A percentile compares a stretch with the other conserved stretches of the same genome.
Conservation (phyloP, 2,329 filamentous ascomycete species). For the Pyrenochaeta sp. region DNA sequence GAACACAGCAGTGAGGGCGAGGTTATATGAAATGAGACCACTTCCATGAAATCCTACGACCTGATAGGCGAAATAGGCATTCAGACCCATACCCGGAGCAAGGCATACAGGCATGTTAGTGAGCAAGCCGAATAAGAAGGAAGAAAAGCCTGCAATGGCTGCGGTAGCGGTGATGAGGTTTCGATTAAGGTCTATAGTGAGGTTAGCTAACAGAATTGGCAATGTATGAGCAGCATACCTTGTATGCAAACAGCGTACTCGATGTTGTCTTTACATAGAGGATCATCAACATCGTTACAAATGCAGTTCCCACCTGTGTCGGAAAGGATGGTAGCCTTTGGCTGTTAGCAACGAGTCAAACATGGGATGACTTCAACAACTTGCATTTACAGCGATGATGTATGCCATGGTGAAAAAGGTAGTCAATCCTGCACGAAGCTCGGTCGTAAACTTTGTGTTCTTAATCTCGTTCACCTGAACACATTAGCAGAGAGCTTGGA, state of each 20-base stretch:
- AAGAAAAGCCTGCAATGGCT: conserved; percentile 78
- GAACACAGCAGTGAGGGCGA: conserved; percentile 86
- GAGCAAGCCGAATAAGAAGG: conserved; percentile 81
- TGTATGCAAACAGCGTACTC: conserved; percentile 69
- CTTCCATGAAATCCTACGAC: conserved; percentile 80
- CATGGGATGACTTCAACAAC: not conserved
- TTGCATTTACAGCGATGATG: conserved; percentile 43
- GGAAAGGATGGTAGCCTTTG: conserved; percentile 49
- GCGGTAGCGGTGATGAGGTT: conserved; percentile 86
- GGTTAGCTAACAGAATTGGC: not conserved
- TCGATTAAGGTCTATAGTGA: conserved; percentile 65
- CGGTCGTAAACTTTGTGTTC: conserved; percentile 81
- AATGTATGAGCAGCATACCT: conserved; percentile 27
- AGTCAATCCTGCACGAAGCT: conserved; percentile 81
- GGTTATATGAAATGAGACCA: conserved; percentile 74
- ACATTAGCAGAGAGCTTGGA: conserved; percentile 12
- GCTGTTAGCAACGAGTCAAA: conserved; percentile 15
- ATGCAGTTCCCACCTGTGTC: conserved; percentile 78
- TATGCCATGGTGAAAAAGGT: conserved; percentile 65
- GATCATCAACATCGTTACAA: conserved; percentile 60
- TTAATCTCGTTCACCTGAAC: conserved; percentile 72
- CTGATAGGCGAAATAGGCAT: conserved; percentile 86
- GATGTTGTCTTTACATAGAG: conserved; percentile 63
- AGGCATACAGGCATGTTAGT: conserved; percentile 70
- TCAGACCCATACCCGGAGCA: conserved; percentile 62